Base-by-base conservation (phyloP, 2,329 filamentous ascomycete genomes). In the Hypoxylon sp. region DNA sequence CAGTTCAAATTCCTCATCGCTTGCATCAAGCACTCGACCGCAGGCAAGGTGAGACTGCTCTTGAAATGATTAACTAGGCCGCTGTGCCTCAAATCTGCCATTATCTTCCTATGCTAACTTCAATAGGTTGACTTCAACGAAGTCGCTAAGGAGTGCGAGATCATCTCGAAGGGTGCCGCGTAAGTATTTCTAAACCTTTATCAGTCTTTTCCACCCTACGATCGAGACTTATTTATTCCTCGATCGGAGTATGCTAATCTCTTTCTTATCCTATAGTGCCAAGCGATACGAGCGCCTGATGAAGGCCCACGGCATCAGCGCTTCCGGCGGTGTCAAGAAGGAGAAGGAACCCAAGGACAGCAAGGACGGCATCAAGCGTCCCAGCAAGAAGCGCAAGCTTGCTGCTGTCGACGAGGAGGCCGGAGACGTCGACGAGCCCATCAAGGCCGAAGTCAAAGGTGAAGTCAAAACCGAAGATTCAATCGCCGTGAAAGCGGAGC, bases 271-370 rank as follows among this genome's bases (percentile, higher is more conserved):
- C 14, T 38, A 14, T 16, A 91, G 89, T 1, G 85, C 88, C 67
- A 91, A 91, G 78, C 81, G 89, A 70, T 91, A 89, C 72, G 87
- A 90, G 76, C 85, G 89, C 30, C 82, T 92, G 73, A 81, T 90
- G 78, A 89, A 89, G 74, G 78, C 83, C 7, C 80, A 89, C 68
- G 82, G 81, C 24, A 84, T 89, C 56, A 52, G 69, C 51, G 73
- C 71, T 50, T 2, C 44, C 7, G 71, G 69, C 46, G 75, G 75
- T 12, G 45, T 69, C 51, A 74, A 74, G 60, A 72, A 74, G 49
- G 76, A 78, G 24, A 26, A 26, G n/a, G n/a, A n/a, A 65, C 42
- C 68, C 44, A 69, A 71, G 51, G 71, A 75, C 64, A 22, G 64
- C 57, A 75, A 75, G 49, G 67, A 72, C 36, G 50, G 68, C 20